Percentiles rank a stretch among this genome's conserved stretches.
Conservation (phyloP, 768 basidiomycete genomes). For the Leccinum boreale region DNA sequence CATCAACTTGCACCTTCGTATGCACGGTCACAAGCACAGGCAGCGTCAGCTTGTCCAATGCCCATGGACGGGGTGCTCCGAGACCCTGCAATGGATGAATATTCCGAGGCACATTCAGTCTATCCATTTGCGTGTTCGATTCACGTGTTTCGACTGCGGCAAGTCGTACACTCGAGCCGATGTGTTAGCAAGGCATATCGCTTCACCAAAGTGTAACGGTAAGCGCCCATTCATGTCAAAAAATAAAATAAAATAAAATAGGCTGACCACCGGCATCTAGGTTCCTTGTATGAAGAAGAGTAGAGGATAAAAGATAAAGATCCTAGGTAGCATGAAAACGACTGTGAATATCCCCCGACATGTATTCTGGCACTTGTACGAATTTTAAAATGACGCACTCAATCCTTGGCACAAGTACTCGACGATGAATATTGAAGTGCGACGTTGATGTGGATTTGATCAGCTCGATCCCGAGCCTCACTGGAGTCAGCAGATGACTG, state of each 20-base stretch:
- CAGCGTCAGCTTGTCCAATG: background rate
- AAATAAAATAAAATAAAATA: background rate
- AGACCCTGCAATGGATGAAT: slow-evolving; percentile 4
- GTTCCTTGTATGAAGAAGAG: background rate
- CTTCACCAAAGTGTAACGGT: slow-evolving; percentile 5
- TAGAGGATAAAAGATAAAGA: background rate
- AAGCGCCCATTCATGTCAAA: background rate
- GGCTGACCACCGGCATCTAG: background rate
- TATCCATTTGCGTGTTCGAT: slow-evolving; percentile 3
- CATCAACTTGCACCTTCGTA: slow-evolving; percentile 9
- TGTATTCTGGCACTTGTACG: background rate
- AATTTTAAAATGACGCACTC: background rate
- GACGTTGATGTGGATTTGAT: background rate
- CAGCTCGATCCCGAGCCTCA: no score
- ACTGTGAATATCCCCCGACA: background rate
- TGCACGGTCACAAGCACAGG: slow-evolving; percentile 9
- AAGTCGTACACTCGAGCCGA: slow-evolving; percentile 3
- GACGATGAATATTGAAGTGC: background rate
- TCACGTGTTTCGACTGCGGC: slow-evolving; percentile 1
- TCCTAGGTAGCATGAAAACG: background rate
- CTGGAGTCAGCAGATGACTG: background rate
- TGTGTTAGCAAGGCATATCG: slow-evolving; percentile 1
- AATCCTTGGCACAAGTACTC: background rate
- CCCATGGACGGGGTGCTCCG: slow-evolving; percentile 9
- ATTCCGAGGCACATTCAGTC: slow-evolving; percentile 7